A percentile compares a stretch with the other conserved stretches of the same genome.
phyloP scores from a whole-genome alignment of 2,329 filamentous ascomycete genomes.

The Arthrobotrys entomopaga region DNA sequence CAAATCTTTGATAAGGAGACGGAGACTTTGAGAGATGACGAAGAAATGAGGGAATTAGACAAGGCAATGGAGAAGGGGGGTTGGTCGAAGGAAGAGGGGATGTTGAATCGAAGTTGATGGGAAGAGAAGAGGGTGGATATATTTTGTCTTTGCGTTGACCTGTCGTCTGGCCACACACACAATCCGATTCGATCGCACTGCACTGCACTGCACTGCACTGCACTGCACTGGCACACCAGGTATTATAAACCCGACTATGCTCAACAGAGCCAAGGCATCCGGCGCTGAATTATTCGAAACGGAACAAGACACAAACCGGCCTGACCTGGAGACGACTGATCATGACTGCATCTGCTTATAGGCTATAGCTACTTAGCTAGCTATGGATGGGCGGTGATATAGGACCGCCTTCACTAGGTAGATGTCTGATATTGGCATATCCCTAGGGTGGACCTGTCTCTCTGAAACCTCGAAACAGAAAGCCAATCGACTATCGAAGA shows the following conservation, averaged over 20 bases:
- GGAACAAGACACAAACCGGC: background rate
- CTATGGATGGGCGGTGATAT: background rate
- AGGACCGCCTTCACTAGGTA: constrained; percentile 3
- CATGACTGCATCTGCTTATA: no score
- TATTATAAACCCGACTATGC: background rate
- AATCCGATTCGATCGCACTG: background rate
- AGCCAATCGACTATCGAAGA: constrained; percentile 44
- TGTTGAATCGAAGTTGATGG: background rate
- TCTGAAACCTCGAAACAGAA: constrained; percentile 28
- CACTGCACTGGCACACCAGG: no score
- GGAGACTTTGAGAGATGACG: constrained; percentile 17
- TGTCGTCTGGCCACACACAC: constrained; percentile 40
- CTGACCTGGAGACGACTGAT: background rate
- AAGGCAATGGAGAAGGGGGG: constrained; percentile 14
- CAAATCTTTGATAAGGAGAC: constrained; percentile 13
- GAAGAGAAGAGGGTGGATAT: background rate
- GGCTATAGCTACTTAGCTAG: no score
- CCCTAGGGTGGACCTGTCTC: no score
- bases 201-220: constrained; percentile 3
- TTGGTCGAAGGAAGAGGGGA: constrained; percentile 5
- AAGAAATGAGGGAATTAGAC: no score
- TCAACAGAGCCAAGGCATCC: background rate
- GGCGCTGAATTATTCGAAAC: background rate
- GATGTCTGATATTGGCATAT: background rate
- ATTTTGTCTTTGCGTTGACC: constrained; percentile 32